A percentile compares a stretch with the other conserved stretches of the same genome.
phyloP scores from a whole-genome alignment of 495 filamentous ascomycete species.

The Parmelia sp. region DNA sequence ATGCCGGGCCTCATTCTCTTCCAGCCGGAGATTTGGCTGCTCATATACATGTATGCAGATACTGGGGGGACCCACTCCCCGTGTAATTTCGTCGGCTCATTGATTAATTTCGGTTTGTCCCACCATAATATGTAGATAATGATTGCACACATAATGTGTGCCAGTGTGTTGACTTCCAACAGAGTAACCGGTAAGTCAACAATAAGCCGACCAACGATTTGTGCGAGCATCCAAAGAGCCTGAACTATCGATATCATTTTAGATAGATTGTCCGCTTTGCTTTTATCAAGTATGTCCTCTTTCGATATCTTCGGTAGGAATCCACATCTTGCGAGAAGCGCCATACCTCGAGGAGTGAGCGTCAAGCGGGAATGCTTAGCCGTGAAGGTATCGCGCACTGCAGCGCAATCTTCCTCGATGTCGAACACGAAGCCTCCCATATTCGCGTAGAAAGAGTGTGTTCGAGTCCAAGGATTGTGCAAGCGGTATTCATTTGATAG shows the following conservation, averaged over 20 bases:
- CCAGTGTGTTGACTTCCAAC: slow-evolving; percentile 28
- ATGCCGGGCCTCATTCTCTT: slow-evolving; percentile 8
- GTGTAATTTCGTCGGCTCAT: slow-evolving; percentile 20
- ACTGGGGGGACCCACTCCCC: slow-evolving; percentile 18
- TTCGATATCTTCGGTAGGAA: slow-evolving; percentile 17
- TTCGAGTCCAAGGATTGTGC: slow-evolving; percentile 8
- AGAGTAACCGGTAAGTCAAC: slow-evolving; percentile 24
- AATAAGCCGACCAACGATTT: slow-evolving; percentile 21
- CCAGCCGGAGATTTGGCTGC: slow-evolving; percentile 18
- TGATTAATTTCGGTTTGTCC: slow-evolving; percentile 23
- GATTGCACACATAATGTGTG: slow-evolving; percentile 25
- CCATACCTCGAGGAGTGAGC: slow-evolving; percentile 20
- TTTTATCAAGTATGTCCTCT: slow-evolving; percentile 27
- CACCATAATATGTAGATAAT: slow-evolving; percentile 27
- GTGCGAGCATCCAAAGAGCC: slow-evolving; percentile 27
- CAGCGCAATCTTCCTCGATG: not conserved
- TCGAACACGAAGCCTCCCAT: slow-evolving; percentile 23
- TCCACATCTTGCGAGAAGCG: slow-evolving; percentile 21
- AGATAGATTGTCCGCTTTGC: slow-evolving; percentile 26
- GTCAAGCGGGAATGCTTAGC: slow-evolving; percentile 10
- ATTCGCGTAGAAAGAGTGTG: slow-evolving; percentile 18
- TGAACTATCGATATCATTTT: slow-evolving; percentile 26
- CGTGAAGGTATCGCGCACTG: not conserved
- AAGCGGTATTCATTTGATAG: not conserved
- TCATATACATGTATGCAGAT: slow-evolving; percentile 23